Conservation (phyloP, 2,329 filamentous ascomycete genomes). For the Alternaria novae-zelandiae region DNA sequence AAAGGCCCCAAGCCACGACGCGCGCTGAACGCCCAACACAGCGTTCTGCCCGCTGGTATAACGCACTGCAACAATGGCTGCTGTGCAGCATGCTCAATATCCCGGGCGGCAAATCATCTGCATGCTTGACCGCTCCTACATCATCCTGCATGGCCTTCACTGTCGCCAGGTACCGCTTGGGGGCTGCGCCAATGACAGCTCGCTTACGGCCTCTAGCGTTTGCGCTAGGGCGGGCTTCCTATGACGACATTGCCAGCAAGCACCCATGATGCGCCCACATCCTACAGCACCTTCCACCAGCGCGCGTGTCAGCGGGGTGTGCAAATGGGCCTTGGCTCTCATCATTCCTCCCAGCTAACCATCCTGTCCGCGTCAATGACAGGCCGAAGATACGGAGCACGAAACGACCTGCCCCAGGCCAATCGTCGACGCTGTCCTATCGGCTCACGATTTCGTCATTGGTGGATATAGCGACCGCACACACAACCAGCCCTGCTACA, state of each 20-base stretch:
- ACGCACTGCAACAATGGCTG: neutral
- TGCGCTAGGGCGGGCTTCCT: neutral
- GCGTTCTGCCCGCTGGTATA: neutral
- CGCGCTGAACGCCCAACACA: conserved; percentile 3
- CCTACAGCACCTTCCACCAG: conserved; percentile 9
- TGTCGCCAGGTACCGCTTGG: conserved; percentile 19
- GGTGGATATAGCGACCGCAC: conserved; percentile 20
- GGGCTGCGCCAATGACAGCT: conserved; percentile 23
- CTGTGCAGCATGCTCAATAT: neutral
- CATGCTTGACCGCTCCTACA: conserved; percentile 25
- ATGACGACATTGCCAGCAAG: conserved; percentile 23
- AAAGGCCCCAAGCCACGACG: conserved; percentile 7
- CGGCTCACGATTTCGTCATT: conserved; percentile 12
- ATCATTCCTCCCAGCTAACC: conserved; percentile 26
- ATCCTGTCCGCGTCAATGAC: conserved; percentile 19
- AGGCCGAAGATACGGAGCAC: conserved; percentile 16
- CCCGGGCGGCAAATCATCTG: conserved; percentile 14
- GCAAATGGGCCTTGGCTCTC: conserved; percentile 33
- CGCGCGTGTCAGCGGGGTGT: conserved; percentile 25
- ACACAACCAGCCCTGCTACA: conserved; percentile 18
- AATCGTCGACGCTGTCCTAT: neutral
- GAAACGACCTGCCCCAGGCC: neutral
- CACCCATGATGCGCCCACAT: conserved; percentile 22
- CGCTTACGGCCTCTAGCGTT: conserved; percentile 7
- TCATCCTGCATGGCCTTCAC: conserved; percentile 25